A percentile compares a stretch with the other conserved stretches of the same genome.
phyloP scores from a whole-genome alignment of 2,329 filamentous ascomycete genomes.

The Fusarium bactridioides region DNA sequence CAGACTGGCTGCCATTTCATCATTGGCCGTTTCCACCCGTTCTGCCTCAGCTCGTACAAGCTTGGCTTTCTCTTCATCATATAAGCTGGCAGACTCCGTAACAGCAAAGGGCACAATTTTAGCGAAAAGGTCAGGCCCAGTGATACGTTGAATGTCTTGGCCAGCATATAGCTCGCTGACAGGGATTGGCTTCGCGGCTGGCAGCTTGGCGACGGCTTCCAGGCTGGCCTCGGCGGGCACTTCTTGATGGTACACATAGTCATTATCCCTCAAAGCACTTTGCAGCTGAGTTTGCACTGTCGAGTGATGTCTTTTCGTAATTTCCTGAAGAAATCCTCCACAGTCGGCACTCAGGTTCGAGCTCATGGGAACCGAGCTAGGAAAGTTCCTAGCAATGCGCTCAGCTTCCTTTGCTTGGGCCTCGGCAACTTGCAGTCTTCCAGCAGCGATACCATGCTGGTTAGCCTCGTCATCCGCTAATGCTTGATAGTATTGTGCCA shows the following conservation, averaged over 20 bases:
- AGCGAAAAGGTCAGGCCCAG: constrained; percentile 94
- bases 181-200: constrained; percentile 95
- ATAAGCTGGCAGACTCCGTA: constrained; percentile 94
- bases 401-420: constrained; percentile 79
- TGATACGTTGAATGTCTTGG: constrained; percentile 96
- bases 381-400: constrained; percentile 80
- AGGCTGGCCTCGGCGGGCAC: constrained; percentile 87
- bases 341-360: constrained; percentile 87
- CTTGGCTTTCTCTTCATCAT: constrained; percentile 98
- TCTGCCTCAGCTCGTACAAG: constrained; percentile 92
- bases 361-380: constrained; percentile 77
- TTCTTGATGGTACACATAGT: constrained; percentile 96
- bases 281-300: constrained; percentile 82
- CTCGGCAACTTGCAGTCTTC: constrained; percentile 83
- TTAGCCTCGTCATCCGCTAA: constrained; percentile 89
- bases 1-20: constrained; percentile 93
- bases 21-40: constrained; percentile 88
- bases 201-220: constrained; percentile 84
- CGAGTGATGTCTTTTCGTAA: constrained; percentile 82
- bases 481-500: constrained; percentile 94
- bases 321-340: constrained; percentile 75
- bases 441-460: constrained; percentile 84
- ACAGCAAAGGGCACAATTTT: constrained; percentile 97
- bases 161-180: constrained; percentile 96
- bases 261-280: constrained; percentile 88